Evolutionary conservation across 331 rosid species (phyloP), one percentile per base, ranked within the genome.

Genomic region (Rhamnella rubrinervis): DNA sequence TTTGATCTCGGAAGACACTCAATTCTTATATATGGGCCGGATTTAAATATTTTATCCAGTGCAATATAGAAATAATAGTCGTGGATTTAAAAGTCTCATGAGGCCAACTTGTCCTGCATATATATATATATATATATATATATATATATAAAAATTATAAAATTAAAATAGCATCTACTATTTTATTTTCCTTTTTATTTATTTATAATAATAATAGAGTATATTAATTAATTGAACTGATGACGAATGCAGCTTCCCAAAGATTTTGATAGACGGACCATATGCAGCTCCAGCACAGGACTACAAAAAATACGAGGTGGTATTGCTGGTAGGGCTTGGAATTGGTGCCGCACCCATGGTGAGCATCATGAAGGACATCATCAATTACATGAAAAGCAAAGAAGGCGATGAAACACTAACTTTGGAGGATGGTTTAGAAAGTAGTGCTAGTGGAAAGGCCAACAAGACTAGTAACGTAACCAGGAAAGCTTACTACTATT

Each of bases 301-400:
- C 82, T 92, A 85, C 79, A 89, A 88, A 77, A 82, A 89, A n/a
- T 92, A 89, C 59, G 97, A 89, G 37, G 97, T 89, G 47, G 97
- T 92, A 2, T 70, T 92, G 58, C 78, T 92, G 5, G 90, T 92
- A 3, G 97, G 96, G 6, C 86, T 89, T 0, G 97, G 96, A 17
- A 92, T 92, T 11, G 97, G 97, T 39, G 97, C 97, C 18, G 85
- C 96, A 20, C 97, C 97, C 12, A 92, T 92, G 97, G 84, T 92
- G 7, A 92, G 97, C 69, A 92, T 92, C 4, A 64, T 92, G 4
- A 92, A 89, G 78, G 97, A 92, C 75, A 92, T 92, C 38, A 85
- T 89, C 8, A 76, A 80, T 61, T 87, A 82, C 85, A 74, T 82
- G 0, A 65, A 55, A 56, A 28, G 17, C 70, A 52, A 23, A 17